Percentiles rank a stretch among this genome's conserved stretches.
Evolutionary conservation across 306 rosid species (phyloP).

Genomic region (Medicago ruthenica): DNA sequence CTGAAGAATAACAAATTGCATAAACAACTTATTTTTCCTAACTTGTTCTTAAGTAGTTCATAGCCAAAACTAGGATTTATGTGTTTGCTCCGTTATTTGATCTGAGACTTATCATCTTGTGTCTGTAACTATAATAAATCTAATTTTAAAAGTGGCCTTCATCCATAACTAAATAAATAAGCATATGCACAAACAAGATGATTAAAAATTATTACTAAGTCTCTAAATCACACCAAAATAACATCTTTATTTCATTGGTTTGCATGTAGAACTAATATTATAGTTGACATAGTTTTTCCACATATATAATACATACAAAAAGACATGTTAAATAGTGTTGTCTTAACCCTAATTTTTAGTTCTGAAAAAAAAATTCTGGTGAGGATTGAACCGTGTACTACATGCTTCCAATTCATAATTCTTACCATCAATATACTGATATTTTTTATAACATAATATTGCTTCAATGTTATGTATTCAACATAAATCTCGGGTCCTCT

Average conservation of each 20-base stretch:
- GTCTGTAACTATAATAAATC: not conserved
- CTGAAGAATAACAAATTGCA: not conserved
- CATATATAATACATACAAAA: not conserved
- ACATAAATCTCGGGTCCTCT: no score
- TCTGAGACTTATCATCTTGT: not conserved
- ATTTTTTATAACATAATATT: no score
- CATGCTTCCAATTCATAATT: no score
- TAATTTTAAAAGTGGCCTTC: not conserved
- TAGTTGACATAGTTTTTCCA: conserved; percentile 6
- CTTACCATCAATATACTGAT: no score
- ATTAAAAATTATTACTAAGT: not conserved
- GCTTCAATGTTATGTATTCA: no score
- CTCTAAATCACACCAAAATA: not conserved
- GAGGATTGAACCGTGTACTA: no score
- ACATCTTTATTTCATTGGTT: conserved; percentile 3
- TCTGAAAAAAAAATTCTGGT: no score
- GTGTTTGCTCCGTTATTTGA: not conserved
- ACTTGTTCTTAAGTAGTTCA: not conserved
- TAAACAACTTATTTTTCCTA: not conserved
- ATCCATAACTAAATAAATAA: not conserved
- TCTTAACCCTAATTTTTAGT: no score
- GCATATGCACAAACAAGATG: conserved; percentile 1
- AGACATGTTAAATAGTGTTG: no score
- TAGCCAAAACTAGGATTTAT: not conserved
- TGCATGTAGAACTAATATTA: conserved; percentile 18